These are phyloP conservation scores for Inonotus hispidus DNA, from an alignment of 1,284 basidiomycete genomes.

Conservation along the genomic window DNA sequence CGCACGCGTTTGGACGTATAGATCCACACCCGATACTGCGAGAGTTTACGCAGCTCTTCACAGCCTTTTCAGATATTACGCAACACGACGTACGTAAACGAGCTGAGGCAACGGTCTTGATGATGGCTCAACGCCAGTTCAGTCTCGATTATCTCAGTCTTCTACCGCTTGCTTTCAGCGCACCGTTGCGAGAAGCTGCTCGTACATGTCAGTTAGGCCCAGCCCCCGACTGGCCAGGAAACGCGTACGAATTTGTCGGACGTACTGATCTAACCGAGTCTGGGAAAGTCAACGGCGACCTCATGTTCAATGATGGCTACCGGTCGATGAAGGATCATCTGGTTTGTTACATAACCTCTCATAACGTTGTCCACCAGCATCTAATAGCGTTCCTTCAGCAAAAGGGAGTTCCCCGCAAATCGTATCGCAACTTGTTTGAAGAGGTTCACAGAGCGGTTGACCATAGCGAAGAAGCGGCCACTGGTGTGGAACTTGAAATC, in stretches of 20 bases:
- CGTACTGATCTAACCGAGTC: slow-evolving; percentile 75
- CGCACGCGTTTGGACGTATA: slow-evolving; percentile 53
- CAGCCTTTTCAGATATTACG: slow-evolving; percentile 50
- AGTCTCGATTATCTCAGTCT: slow-evolving; percentile 43
- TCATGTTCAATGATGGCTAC: slow-evolving; percentile 47
- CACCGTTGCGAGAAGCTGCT: slow-evolving; percentile 80
- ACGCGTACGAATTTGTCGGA: slow-evolving; percentile 72
- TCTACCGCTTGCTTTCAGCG: slow-evolving; percentile 69
- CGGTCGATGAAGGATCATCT: slow-evolving; percentile 51
- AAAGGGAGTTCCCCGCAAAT: slow-evolving; percentile 40
- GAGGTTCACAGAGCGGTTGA: slow-evolving; percentile 44
- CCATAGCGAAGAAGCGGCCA: slow-evolving; percentile 49
- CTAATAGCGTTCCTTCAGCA: slow-evolving; percentile 28
- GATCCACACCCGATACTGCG: slow-evolving; percentile 48
- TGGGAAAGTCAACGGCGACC: slow-evolving; percentile 38
- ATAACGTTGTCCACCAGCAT: not conserved
- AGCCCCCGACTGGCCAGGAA: slow-evolving; percentile 62
- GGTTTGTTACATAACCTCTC: slow-evolving; percentile 35
- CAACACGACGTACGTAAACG: slow-evolving; percentile 48
- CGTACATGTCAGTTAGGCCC: slow-evolving; percentile 78
- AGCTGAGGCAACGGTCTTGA: slow-evolving; percentile 57
- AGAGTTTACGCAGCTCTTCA: slow-evolving; percentile 42
- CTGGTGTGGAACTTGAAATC: slow-evolving; percentile 66
- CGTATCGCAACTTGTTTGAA: slow-evolving; percentile 46
- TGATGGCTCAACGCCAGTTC: slow-evolving; percentile 50